Percentiles rank a stretch among this genome's conserved stretches.
phyloP scores from a whole-genome alignment of 2,329 filamentous ascomycete genomes.

The Botrytis porri region DNA sequence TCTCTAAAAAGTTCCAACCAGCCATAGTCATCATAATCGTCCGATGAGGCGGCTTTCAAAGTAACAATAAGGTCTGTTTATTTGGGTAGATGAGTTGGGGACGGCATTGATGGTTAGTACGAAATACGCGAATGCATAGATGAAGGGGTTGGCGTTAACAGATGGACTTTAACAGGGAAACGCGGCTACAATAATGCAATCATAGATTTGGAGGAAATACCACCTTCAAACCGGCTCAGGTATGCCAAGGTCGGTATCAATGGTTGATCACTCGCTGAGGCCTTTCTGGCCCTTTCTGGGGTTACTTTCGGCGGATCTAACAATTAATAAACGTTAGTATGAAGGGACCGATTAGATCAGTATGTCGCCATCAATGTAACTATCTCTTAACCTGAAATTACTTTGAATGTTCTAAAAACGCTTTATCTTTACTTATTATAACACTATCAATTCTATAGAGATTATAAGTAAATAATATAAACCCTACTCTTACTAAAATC shows the following conservation, averaged over 20 bases:
- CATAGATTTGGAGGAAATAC: not conserved
- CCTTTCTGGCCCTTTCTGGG: not conserved
- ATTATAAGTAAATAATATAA: too few species aligned
- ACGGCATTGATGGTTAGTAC: not conserved
- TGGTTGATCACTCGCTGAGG: not conserved
- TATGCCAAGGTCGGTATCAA: not conserved
- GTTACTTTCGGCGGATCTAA: not conserved
- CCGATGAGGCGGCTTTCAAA: slow-evolving; percentile 8
- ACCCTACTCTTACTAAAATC: too few species aligned
- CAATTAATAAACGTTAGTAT: not conserved
- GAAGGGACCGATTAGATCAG: not conserved
- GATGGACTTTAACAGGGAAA: not conserved
- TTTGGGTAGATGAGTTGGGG: not conserved
- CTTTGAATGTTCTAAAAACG: not conserved
- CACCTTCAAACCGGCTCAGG: not conserved
- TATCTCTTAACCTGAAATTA: not conserved
- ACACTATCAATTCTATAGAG: not conserved
- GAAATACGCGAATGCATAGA: slow-evolving; percentile 11
- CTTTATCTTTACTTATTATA: not conserved
- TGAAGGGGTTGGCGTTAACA: slow-evolving; percentile 11
- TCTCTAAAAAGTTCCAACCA: not conserved
- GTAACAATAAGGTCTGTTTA: not conserved
- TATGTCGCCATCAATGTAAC: not conserved
- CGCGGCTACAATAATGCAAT: slow-evolving; percentile 6
- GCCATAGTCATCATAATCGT: slow-evolving; percentile 10